Evolutionary conservation across 1,139 yeast genomes (phyloP), one percentile per base, ranked within the genome.

Genomic region (Kodamaea suecica): DNA sequence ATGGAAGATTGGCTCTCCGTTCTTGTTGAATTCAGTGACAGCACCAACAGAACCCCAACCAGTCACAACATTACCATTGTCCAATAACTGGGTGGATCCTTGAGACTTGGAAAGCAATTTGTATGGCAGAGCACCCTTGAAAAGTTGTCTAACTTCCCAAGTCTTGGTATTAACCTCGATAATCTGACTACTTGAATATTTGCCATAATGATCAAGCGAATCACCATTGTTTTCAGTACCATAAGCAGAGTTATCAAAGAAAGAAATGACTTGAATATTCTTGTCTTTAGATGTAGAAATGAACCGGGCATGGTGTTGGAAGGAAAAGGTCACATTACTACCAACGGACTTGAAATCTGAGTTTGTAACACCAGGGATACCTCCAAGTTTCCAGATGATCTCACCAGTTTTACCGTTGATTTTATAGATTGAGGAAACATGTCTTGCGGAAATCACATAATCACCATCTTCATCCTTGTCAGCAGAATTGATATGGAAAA

Each of bases 21-120:
- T 43, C 5, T 39, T 31, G 37, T 53, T 50, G 35, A 48, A 61
- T 37, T 65, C 70, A 7, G 70, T 61, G 4, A 66, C 50, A 4
- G 66, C 63, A 13, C 68, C 69, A 20, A 50, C 57, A 5, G 67
- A 59, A 3, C 70, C 71, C 70, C 70, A 66, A 34, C 59, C 60
- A 10, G 63, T 65, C 23, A 66, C 37, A 13, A 59, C 67, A 34
- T 64, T 54, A 5, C 66, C 66, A 35, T 62, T 52, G n/a, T 54
- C 53, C 28, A 65, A 46, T 2, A 62, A 53, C 38, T 63, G 70
- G 1, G 62, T 51, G 8, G 65, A 61, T 0, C 70, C 69, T 43
- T 65, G 70, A 1, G 70, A 64, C 39, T 59, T 59, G 2, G 67
- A 52, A 17, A 53, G 44, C n/a, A 57, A 32, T 5, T 47, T 46